A percentile compares a stretch with the other conserved stretches of the same genome.
These are phyloP conservation scores for Yamadazyma aaseri DNA, from an alignment of 1,139 yeast species.

Conservation along the genomic window DNA sequence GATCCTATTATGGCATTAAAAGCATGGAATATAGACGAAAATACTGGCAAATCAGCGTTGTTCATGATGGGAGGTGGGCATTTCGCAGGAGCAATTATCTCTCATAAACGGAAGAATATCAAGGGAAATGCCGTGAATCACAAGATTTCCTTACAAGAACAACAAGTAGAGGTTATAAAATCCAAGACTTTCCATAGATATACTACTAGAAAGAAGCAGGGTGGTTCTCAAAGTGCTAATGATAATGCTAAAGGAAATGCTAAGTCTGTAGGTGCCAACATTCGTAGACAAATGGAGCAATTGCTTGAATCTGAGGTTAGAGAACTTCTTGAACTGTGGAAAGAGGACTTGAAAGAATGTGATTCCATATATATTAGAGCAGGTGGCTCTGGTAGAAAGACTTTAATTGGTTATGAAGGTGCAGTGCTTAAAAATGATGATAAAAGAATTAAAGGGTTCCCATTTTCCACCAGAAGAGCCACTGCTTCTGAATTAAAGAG, in stretches of 20 bases:
- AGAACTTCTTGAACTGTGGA: constrained; percentile 68
- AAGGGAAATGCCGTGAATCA: constrained; percentile 53
- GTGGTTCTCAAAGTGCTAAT: constrained; percentile 93
- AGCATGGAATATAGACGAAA: constrained; percentile 26
- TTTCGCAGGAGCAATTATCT: constrained; percentile 91
- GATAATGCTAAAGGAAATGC: constrained; percentile 95
- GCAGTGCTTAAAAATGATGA: constrained; percentile 51
- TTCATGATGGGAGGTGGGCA: constrained; percentile 98
- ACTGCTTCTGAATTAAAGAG: constrained; percentile 77
- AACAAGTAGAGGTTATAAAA: constrained; percentile 61
- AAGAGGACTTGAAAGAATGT: constrained; percentile 53
- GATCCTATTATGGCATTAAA: constrained; percentile 45
- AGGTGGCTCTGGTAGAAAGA: constrained; percentile 67
- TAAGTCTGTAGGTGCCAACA: constrained; percentile 89
- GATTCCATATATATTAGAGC: constrained; percentile 80
- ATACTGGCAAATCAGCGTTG: constrained; percentile 57
- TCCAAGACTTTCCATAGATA: constrained; percentile 92
- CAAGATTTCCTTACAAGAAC: constrained; percentile 47
- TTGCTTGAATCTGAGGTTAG: constrained; percentile 77
- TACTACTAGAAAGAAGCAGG: constrained; percentile 95
- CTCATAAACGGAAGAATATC: constrained; percentile 60
- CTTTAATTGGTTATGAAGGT: constrained; percentile 66
- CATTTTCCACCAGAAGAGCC: constrained; percentile 89
- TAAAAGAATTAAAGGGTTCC: constrained; percentile 62
- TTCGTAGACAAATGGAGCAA: constrained; percentile 87